These are phyloP conservation scores for Lepidium campestre DNA, from an alignment of 441 rosid genomes.

Conservation along the genomic window DNA sequence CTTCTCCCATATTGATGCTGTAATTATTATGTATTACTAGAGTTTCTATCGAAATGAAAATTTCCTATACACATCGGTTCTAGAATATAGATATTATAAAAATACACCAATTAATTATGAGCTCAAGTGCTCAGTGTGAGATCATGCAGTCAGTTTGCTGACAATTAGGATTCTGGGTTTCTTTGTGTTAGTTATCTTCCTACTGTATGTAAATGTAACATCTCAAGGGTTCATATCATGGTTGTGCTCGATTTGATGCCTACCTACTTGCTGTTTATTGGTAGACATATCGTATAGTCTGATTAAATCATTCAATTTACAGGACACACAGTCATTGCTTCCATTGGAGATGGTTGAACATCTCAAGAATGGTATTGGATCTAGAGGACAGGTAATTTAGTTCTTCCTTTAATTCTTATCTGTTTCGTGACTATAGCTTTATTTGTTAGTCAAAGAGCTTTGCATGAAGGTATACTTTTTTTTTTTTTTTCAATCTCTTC, in stretches of 20 bases:
- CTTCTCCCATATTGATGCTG: constrained; percentile 14
- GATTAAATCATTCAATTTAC: constrained; percentile 21
- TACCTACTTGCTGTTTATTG: not conserved
- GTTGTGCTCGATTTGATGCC: not conserved
- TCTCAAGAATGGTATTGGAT: constrained; percentile 71
- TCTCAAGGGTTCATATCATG: too few relatives aligned
- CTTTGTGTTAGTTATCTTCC: too few relatives aligned
- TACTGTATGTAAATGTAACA: too few relatives aligned
- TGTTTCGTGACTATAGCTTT: not conserved
- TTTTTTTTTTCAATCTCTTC: not conserved
- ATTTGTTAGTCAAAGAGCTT: constrained; percentile 1
- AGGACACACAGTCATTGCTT: constrained; percentile 59
- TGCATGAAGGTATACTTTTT: constrained; percentile 17
- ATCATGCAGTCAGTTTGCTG: too few relatives aligned
- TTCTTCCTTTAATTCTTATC: not conserved
- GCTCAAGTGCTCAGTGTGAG: too few relatives aligned
- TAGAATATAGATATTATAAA: not conserved
- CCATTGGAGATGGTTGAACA: constrained; percentile 80
- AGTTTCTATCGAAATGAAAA: not conserved
- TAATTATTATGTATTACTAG: not conserved
- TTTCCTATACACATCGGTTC: not conserved
- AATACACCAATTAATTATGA: too few relatives aligned
- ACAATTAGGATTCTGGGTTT: too few relatives aligned
- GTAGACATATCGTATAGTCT: not conserved
- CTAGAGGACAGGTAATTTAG: constrained; percentile 70